Percentiles rank a stretch among this genome's conserved stretches.
phyloP scores from a whole-genome alignment of 139 green algal genomes.

The Desmodesmus armatus region DNA sequence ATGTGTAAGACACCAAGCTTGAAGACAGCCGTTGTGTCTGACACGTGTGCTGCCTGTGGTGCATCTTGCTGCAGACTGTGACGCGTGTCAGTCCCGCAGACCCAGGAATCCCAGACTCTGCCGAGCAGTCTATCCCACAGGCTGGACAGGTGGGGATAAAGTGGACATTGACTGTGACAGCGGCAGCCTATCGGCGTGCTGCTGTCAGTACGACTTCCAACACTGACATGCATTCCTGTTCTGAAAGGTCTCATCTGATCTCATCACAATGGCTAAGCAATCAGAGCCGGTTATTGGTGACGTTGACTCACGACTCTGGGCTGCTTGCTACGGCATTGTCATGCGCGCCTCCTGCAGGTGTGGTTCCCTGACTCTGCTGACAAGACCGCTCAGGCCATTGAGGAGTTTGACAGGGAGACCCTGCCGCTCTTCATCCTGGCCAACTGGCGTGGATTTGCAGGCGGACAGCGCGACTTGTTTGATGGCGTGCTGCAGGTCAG shows the following conservation, averaged over 20 bases:
- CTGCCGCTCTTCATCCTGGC: constrained; percentile 98
- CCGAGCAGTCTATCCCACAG: constrained; percentile 84
- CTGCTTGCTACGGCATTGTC: not conserved
- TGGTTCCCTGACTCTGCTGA: constrained; percentile 98
- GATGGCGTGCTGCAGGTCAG: constrained; percentile 97
- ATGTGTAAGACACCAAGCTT: too few species aligned
- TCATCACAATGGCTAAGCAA: too few species aligned
- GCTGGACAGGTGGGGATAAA: constrained; percentile 77
- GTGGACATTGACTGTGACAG: too few species aligned
- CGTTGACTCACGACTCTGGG: too few species aligned
- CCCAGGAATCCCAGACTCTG: constrained; percentile 85
- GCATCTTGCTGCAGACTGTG: too few species aligned
- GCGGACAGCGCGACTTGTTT: constrained; percentile 97
- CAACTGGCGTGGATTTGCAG: constrained; percentile 99
- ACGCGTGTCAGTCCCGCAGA: constrained; percentile 89
- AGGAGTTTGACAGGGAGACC: constrained; percentile 96
- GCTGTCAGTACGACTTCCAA: too few species aligned
- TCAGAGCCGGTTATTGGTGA: too few species aligned
- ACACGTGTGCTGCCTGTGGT: too few species aligned
- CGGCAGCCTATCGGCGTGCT: too few species aligned
- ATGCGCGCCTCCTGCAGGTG: constrained; percentile 78
- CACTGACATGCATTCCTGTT: too few species aligned
- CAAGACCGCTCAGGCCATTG: constrained; percentile 98
- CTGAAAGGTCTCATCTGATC: too few species aligned
- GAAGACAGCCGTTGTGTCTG: too few species aligned